Conservation (phyloP, 2,329 filamentous ascomycete species). For the Dactylonectria estremocensis region DNA sequence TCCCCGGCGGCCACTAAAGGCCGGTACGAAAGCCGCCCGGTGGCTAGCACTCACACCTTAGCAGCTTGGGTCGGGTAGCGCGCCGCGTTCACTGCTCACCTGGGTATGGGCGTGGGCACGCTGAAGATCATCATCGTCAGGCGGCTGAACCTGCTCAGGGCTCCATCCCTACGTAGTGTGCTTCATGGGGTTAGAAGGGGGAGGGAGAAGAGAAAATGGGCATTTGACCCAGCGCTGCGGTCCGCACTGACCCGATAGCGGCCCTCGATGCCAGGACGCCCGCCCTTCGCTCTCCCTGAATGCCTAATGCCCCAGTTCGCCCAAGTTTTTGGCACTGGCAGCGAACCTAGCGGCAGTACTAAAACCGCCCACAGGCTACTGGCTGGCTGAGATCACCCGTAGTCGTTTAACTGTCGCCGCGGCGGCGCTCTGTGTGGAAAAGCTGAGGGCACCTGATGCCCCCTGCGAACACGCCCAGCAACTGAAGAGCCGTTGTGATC, state of each 20-base stretch:
- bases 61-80: slow-evolving; percentile 8
- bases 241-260: slow-evolving; percentile 43
- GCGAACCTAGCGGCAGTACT: slow-evolving; percentile 21
- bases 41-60: slow-evolving; percentile 4
- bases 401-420: slow-evolving; percentile 1
- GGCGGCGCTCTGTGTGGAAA: slow-evolving; percentile 15
- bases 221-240: slow-evolving; percentile 41
- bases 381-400: slow-evolving; percentile 22
- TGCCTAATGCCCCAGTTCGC: background rate
- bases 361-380: slow-evolving; percentile 13
- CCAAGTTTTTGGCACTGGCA: slow-evolving; percentile 24
- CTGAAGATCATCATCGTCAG: slow-evolving; percentile 6
- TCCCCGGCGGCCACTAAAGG: slow-evolving; percentile 11
- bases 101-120: too few species aligned
- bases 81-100: background rate
- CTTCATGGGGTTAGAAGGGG: slow-evolving; percentile 19
- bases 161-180: slow-evolving; percentile 5
- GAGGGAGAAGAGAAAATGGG: slow-evolving; percentile 24
- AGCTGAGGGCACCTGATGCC: slow-evolving; percentile 34
- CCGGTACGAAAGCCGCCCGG: slow-evolving; percentile 5
- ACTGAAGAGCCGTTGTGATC: background rate
- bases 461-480: slow-evolving; percentile 31
- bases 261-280: slow-evolving; percentile 13
- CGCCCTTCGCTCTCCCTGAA: background rate
- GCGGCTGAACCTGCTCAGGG: slow-evolving; percentile 9